Percentiles rank a stretch among this genome's conserved stretches.
Evolutionary conservation across 2,329 filamentous ascomycete species (phyloP).

Genomic region (Nothomitra cinnamomea): DNA sequence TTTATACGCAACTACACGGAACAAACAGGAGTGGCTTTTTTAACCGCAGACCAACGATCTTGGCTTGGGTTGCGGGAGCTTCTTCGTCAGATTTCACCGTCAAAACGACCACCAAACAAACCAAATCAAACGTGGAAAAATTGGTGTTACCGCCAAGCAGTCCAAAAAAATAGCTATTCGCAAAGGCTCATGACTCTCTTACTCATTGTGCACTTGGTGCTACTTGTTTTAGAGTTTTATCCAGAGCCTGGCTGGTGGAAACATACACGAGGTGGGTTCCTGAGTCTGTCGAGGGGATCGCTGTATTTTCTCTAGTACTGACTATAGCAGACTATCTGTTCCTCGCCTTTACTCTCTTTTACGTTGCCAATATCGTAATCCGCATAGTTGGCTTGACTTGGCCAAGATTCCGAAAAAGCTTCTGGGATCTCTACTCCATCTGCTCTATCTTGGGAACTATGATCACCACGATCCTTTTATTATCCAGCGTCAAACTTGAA

Average conservation of each 20-base stretch:
- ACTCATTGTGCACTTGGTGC: slow-evolving; percentile 63
- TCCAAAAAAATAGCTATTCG: slow-evolving; percentile 89
- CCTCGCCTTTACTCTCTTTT: slow-evolving; percentile 63
- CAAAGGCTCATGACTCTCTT: slow-evolving; percentile 65
- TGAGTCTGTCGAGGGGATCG: background rate
- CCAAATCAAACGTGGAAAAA: slow-evolving; percentile 64
- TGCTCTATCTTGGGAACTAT: slow-evolving; percentile 66
- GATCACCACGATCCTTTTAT: slow-evolving; percentile 59
- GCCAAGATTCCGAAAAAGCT: slow-evolving; percentile 78
- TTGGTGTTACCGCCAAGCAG: slow-evolving; percentile 89
- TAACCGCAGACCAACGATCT: slow-evolving; percentile 88
- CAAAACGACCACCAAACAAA: slow-evolving; percentile 73
- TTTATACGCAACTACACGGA: slow-evolving; percentile 99
- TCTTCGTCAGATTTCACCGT: slow-evolving; percentile 80
- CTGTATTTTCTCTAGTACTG: slow-evolving; percentile 9
- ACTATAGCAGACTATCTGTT: slow-evolving; percentile 47
- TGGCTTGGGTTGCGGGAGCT: slow-evolving; percentile 93
- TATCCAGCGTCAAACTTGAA: slow-evolving; percentile 37
- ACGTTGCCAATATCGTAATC: slow-evolving; percentile 66
- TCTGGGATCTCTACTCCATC: slow-evolving; percentile 87
- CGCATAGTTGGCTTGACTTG: slow-evolving; percentile 80
- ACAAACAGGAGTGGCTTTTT: slow-evolving; percentile 88
- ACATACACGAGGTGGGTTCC: slow-evolving; percentile 35
- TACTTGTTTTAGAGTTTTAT: slow-evolving; percentile 77
- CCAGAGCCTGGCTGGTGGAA: slow-evolving; percentile 59